A percentile compares a stretch with the other conserved stretches of the same genome.
Conservation (phyloP, 805 yeast genomes). For the Kuraishia capsulata region DNA sequence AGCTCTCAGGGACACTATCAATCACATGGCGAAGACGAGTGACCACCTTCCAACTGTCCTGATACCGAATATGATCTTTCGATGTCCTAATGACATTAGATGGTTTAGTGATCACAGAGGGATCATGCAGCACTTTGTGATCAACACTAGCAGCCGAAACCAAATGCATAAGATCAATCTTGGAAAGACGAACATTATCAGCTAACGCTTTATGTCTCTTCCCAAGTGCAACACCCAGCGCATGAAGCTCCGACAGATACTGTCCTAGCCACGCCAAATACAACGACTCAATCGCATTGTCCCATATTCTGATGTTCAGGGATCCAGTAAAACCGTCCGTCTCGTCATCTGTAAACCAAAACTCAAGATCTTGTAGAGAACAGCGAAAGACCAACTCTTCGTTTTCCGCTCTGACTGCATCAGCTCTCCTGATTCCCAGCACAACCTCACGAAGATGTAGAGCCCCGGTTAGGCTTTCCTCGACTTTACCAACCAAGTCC, state of each 20-base stretch:
- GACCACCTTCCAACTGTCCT: constrained; percentile 82
- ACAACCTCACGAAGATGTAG: constrained; percentile 14
- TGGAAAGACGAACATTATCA: constrained; percentile 10
- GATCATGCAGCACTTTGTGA: constrained; percentile 63
- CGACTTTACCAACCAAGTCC: neutral
- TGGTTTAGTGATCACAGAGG: constrained; percentile 84
- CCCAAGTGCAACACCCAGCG: neutral
- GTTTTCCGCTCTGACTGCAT: neutral
- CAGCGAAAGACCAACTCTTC: constrained; percentile 1
- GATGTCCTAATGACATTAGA: constrained; percentile 70
- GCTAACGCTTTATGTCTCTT: constrained; percentile 4
- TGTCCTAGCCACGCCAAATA: constrained; percentile 17
- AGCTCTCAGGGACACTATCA: constrained; percentile 43
- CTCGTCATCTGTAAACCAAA: constrained; percentile 22
- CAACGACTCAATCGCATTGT: constrained; percentile 4
- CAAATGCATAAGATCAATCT: constrained; percentile 31
- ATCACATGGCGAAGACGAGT: constrained; percentile 72
- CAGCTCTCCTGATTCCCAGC: neutral
- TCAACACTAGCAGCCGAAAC: constrained; percentile 29
- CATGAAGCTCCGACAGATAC: constrained; percentile 5
- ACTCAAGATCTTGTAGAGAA: constrained; percentile 19
- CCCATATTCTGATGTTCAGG: constrained; percentile 3
- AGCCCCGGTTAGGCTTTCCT: constrained; percentile 18
- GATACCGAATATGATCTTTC: constrained; percentile 64
- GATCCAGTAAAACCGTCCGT: constrained; percentile 8